These are phyloP conservation scores for Trypanosoma theileri DNA, from an alignment of 208 protist species.

Conservation along the genomic window DNA sequence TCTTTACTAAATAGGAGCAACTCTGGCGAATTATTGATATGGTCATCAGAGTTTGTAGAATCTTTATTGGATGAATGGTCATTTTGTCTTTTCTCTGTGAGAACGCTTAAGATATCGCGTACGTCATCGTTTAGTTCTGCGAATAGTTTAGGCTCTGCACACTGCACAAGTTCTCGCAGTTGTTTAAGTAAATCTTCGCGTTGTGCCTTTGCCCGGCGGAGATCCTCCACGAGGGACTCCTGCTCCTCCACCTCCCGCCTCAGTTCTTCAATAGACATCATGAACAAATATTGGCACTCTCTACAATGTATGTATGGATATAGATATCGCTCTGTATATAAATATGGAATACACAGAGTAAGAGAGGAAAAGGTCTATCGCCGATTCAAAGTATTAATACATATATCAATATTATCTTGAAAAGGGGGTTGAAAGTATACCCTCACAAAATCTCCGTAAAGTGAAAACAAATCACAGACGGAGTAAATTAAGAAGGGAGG, in stretches of 20 bases:
- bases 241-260: constrained; percentile 32
- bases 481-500: too few species aligned
- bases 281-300: not conserved
- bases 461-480: too few species aligned
- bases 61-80: not conserved
- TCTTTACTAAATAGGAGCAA: constrained; percentile 17
- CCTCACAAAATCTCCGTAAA: too few species aligned
- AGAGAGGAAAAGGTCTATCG: not conserved
- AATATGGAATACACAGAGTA: not conserved
- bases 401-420: not conserved
- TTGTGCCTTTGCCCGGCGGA: constrained; percentile 24
- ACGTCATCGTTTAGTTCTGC: constrained; percentile 11
- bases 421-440: not conserved
- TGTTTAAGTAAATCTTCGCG: constrained; percentile 31
- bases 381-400: not conserved
- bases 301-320: constrained; percentile 5
- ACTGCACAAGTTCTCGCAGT: constrained; percentile 23
- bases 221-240: constrained; percentile 28
- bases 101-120: constrained; percentile 18
- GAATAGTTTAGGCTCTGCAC: constrained; percentile 15
- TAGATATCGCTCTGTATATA: too few species aligned
- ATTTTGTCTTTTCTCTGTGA: not conserved
- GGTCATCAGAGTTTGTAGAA: not conserved
- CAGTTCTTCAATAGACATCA: constrained; percentile 25
- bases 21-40: not conserved